Conservation (phyloP, 2,329 filamentous ascomycete species). For the Colletotrichum agaves region DNA sequence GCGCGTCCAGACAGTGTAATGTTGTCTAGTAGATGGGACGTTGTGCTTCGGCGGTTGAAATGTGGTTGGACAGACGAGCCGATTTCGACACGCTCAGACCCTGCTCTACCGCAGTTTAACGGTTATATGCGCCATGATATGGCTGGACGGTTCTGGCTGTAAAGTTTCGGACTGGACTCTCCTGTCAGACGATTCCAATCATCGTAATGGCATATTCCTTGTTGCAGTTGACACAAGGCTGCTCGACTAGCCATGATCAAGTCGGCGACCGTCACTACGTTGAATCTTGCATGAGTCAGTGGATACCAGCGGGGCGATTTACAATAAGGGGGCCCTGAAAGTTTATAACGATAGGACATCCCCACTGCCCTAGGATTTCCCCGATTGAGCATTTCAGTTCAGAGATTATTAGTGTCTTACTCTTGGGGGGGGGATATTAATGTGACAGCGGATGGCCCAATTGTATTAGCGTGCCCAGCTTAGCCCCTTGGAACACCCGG, state of each 20-base stretch:
- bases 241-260: neutral
- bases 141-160: neutral
- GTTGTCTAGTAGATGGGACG: neutral
- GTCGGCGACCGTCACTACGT: neutral
- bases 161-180: constrained; percentile 14
- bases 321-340: too few relatives aligned
- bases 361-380: too few relatives aligned
- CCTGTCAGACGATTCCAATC: neutral
- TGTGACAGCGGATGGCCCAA: constrained; percentile 28
- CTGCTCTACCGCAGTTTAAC: neutral
- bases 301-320: constrained; percentile 2
- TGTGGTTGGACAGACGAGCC: constrained; percentile 27
- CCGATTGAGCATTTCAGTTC: too few relatives aligned
- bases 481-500: constrained; percentile 24
- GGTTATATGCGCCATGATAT: neutral
- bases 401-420: too few relatives aligned
- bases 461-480: constrained; percentile 11
- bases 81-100: constrained; percentile 6
- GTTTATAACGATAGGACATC: too few relatives aligned
- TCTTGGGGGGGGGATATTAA: too few relatives aligned
- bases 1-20: neutral
- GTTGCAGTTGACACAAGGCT: neutral
- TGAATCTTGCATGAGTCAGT: constrained; percentile 20
- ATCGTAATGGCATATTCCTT: constrained; percentile 10
- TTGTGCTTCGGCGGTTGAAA: neutral